Evolutionary conservation across 768 basidiomycete genomes (phyloP), one percentile per base, ranked within the genome.

Genomic region (Leccinum ochraceum): DNA sequence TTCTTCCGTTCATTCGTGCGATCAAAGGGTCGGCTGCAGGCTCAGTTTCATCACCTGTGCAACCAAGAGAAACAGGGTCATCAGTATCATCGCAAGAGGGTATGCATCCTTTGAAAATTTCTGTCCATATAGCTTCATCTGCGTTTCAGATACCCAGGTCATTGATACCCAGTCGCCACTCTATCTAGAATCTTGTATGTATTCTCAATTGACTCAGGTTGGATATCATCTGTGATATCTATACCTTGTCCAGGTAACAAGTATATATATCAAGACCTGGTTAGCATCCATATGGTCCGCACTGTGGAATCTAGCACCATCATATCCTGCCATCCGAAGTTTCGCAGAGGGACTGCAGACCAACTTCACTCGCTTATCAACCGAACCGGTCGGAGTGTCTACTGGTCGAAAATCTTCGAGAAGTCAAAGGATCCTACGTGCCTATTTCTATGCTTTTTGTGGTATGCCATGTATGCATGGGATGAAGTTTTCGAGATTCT

Each of bases 381-480:
- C 3, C 67, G 71, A 17, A 71, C 69, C 0, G 74, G 76, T 10
- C 50, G 52, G 10, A 77, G 76, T 36, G 74, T 75, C 48, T 75
- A 74, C 54, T 74, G 72, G 71, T 60, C 60, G 24, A 74, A 74
- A 36, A 65, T 66, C n/a, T 75, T 72, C 17, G 0, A 28, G 0
- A 58, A 20, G 6, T 64, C 56, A 54, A 74, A 71, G 5, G 85
- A 86, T 59, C 82, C 85, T 7, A 86, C 84, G 0, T 84, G 85
- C 58, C 65, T 86, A 9, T 74, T 86, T 50, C 63, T 86, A 6
- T 76, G 80, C 46, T 74, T 80, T 28, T 69, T 87, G 51, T 87
- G 86, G 86, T 84, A 85, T 64, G 80, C 82, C 1, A 70, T 86
- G 22, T 86, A 87, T 63, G 77, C 83, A 2, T 87, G 86, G 84